Conservation (phyloP, 352 stramenopile species). For the Globisporangium polare region DNA sequence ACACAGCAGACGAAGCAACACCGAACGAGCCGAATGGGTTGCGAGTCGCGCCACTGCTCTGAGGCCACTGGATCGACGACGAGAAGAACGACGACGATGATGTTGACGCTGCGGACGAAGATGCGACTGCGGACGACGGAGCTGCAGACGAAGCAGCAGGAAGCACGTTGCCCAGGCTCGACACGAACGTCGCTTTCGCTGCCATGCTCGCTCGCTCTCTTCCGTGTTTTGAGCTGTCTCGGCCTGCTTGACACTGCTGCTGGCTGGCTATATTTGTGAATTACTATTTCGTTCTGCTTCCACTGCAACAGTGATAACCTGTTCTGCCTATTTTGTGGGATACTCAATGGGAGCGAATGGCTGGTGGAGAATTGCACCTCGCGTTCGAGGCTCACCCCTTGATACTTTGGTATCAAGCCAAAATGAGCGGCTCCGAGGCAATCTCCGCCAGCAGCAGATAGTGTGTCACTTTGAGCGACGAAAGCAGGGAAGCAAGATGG, state of each 20-base stretch:
- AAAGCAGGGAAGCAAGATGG: constrained; percentile 28
- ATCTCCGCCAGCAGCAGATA: neutral
- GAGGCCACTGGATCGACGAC: constrained; percentile 16
- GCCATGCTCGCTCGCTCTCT: constrained; percentile 3
- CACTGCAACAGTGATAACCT: neutral
- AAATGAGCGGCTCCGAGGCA: constrained; percentile 7
- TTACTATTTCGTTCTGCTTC: neutral
- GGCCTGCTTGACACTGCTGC: neutral
- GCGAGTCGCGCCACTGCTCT: constrained; percentile 7
- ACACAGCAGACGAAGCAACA: neutral
- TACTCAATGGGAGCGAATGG: neutral
- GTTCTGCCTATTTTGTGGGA: neutral
- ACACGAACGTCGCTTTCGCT: constrained; percentile 33
- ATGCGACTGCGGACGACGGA: neutral
- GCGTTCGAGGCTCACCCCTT: no score
- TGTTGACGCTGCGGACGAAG: no score
- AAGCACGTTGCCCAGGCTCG: constrained; percentile 34
- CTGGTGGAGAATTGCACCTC: constrained; percentile 11
- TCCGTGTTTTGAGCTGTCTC: neutral
- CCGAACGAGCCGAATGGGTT: constrained; percentile 22
- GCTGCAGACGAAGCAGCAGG: neutral
- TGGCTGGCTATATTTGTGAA: neutral
- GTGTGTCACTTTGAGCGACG: constrained; percentile 1
- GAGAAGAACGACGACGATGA: neutral
- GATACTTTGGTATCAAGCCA: neutral